Percentiles rank a stretch among this genome's conserved stretches.
Conservation (phyloP, 441 rosid species). For the Gossypium armourianum region DNA sequence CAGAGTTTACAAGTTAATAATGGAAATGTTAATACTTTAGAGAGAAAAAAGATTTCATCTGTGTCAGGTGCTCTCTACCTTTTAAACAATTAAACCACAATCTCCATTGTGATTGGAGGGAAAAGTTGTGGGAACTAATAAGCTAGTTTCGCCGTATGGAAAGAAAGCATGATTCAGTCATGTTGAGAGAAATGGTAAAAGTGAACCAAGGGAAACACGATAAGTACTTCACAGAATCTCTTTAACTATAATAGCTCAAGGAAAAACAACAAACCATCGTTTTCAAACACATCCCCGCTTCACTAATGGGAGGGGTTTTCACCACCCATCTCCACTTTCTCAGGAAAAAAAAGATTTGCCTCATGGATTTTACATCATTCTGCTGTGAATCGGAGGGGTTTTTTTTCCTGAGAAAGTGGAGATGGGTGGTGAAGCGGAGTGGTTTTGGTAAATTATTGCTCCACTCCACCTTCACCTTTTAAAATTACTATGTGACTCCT, state of each 20-base stretch:
- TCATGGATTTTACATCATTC: not conserved
- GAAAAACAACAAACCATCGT: not conserved
- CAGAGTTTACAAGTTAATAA: not conserved
- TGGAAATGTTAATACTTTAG: not conserved
- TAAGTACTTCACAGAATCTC: not conserved
- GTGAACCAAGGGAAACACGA: conserved; percentile 4
- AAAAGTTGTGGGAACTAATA: not conserved
- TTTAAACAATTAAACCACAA: not conserved
- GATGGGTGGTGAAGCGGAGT: not conserved
- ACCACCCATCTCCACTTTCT: too few relatives aligned
- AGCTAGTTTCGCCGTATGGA: not conserved
- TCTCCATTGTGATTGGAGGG: not conserved
- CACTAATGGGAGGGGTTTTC: not conserved
- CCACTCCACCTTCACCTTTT: not conserved
- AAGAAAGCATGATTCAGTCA: not conserved
- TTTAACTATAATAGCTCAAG: not conserved
- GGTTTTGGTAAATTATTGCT: not conserved
- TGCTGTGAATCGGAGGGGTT: not conserved
- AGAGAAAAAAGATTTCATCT: not conserved
- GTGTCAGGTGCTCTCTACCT: not conserved
- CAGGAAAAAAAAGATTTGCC: too few relatives aligned
- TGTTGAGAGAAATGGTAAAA: not conserved
- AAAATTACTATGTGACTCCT: not conserved
- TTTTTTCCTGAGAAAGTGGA: not conserved
- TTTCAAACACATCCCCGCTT: not conserved